phyloP scores from a whole-genome alignment of 2,329 filamentous ascomycete genomes.

The Pseudogymnoascus sp. region DNA sequence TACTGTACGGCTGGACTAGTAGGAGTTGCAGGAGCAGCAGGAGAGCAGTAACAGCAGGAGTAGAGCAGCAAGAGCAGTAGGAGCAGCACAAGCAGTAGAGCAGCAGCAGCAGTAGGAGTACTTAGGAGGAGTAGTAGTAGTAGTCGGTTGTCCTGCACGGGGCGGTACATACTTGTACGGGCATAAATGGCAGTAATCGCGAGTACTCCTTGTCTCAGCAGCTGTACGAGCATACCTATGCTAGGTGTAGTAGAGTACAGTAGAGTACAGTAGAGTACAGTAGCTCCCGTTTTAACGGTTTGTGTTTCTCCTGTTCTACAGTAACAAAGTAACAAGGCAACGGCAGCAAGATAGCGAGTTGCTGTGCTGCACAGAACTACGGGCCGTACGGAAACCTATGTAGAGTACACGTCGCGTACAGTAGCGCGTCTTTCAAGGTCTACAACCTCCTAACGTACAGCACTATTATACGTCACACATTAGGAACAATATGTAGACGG shows the following conservation, averaged over 20 bases:
- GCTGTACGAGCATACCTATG: background rate
- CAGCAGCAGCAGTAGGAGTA: background rate
- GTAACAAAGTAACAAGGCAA: background rate
- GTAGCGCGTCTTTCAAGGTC: background rate
- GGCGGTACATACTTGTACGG: background rate
- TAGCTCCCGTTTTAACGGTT: background rate
- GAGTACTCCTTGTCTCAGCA: background rate
- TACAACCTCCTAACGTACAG: background rate
- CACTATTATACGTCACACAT: background rate
- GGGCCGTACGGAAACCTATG: background rate
- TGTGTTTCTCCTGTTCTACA: constrained; percentile 7
- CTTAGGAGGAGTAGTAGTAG: background rate
- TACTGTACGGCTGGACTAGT: background rate
- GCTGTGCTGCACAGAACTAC: background rate
- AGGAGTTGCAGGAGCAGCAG: background rate
- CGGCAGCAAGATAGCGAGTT: too few relatives aligned
- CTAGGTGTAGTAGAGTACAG: background rate
- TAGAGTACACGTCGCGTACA: constrained; percentile 1
- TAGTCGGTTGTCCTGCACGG: background rate
- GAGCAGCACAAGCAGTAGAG: background rate
- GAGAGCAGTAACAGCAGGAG: too few relatives aligned
- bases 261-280: background rate
- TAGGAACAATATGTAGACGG: background rate
- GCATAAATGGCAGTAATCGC: background rate
- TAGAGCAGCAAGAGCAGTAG: background rate